Percentiles rank a stretch among this genome's conserved stretches.
phyloP scores from a whole-genome alignment of 805 yeast genomes.

The Pichia scutulata region DNA sequence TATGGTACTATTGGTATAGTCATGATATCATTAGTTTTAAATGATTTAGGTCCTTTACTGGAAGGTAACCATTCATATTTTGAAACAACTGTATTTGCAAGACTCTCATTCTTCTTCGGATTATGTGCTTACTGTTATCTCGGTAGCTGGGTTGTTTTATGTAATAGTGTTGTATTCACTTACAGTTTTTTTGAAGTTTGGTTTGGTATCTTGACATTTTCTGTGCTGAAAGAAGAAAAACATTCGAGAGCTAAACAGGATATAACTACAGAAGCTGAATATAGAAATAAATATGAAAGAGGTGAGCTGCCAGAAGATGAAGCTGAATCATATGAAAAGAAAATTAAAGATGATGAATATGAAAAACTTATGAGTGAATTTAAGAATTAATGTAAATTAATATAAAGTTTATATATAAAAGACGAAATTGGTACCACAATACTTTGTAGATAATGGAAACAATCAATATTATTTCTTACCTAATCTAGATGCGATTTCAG shows the following conservation, averaged over 20 bases:
- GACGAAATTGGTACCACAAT: not conserved
- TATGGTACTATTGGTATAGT: slow-evolving; percentile 44
- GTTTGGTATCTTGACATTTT: slow-evolving; percentile 57
- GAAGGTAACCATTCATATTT: slow-evolving; percentile 41
- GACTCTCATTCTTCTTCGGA: slow-evolving; percentile 43
- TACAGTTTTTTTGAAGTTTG: slow-evolving; percentile 61
- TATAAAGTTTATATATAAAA: not conserved
- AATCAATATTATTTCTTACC: slow-evolving; percentile 38
- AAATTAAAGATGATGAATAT: slow-evolving; percentile 24
- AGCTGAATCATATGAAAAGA: slow-evolving; percentile 16
- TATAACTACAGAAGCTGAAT: slow-evolving; percentile 12
- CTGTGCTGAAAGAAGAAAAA: slow-evolving; percentile 58
- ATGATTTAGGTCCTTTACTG: slow-evolving; percentile 54
- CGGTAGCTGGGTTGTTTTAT: slow-evolving; percentile 37
- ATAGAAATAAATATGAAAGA: slow-evolving; percentile 22
- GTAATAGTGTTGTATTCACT: slow-evolving; percentile 55
- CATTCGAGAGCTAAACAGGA: slow-evolving; percentile 36
- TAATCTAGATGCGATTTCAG: slow-evolving; percentile 60
- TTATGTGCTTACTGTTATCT: slow-evolving; percentile 44
- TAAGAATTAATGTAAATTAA: slow-evolving; percentile 6
- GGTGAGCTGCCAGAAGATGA: slow-evolving; percentile 21
- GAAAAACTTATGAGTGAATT: slow-evolving; percentile 27
- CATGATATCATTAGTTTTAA: slow-evolving; percentile 35
- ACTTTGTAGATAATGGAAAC: not conserved
- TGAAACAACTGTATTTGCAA: slow-evolving; percentile 51